Evolutionary conservation across 2,329 filamentous ascomycete species (phyloP).

Genomic region (Alternaria atra): DNA sequence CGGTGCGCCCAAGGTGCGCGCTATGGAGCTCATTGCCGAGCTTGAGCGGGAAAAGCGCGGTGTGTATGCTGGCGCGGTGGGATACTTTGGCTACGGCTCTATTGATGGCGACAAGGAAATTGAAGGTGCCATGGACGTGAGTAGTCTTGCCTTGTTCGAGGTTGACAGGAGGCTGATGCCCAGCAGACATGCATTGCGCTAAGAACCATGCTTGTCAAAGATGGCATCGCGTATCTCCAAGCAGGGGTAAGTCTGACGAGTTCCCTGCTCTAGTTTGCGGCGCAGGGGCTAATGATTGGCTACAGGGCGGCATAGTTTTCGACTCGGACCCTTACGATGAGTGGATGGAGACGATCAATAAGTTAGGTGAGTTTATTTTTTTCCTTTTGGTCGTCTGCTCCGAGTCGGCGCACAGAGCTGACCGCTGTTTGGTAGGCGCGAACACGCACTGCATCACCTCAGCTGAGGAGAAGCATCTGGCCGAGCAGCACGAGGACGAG

Average conservation of each 20-base stretch:
- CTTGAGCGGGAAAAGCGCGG: constrained; percentile 93
- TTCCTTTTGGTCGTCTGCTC: constrained; percentile 4
- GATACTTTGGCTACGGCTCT: constrained; percentile 90
- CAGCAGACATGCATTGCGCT: constrained; percentile 70
- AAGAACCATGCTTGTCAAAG: constrained; percentile 93
- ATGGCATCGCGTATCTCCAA: constrained; percentile 90
- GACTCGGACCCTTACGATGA: constrained; percentile 92
- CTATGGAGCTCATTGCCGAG: constrained; percentile 97
- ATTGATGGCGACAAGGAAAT: constrained; percentile 69
- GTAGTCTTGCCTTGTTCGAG: constrained; percentile 26
- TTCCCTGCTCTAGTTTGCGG: constrained; percentile 24
- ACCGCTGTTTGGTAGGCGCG: constrained; percentile 56
- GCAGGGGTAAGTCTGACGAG: constrained; percentile 73
- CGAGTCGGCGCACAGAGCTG: constrained; percentile 22
- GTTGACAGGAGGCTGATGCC: constrained; percentile 36
- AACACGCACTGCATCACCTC: constrained; percentile 88
- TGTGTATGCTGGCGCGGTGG: constrained; percentile 93
- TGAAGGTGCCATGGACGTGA: constrained; percentile 85
- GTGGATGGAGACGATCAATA: constrained; percentile 97
- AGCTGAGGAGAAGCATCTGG: constrained; percentile 75
- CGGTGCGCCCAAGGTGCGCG: constrained; percentile 92
- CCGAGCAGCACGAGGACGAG: constrained; percentile 50
- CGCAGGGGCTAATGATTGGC: constrained; percentile 31
- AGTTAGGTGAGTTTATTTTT: constrained; percentile 67
- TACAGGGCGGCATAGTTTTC: constrained; percentile 49